Percentiles rank a stretch among this genome's conserved stretches.
phyloP scores from a whole-genome alignment of 169 alveolate genomes.

The Plasmodium berghei region DNA sequence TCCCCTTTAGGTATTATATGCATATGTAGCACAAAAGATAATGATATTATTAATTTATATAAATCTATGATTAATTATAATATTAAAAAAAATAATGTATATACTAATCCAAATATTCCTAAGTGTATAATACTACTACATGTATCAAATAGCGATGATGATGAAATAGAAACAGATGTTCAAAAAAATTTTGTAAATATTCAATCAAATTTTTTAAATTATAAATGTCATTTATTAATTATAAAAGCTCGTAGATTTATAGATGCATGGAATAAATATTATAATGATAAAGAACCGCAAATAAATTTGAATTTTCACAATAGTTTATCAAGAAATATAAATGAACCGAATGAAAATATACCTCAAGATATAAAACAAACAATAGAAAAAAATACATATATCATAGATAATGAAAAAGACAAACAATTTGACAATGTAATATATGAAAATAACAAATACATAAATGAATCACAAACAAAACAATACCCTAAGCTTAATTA shows the following conservation, averaged over 20 bases:
- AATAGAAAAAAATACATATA: no score
- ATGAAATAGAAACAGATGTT: slow-evolving; percentile 65
- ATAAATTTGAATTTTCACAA: not conserved
- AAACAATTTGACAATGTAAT: not conserved
- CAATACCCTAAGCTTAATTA: not conserved
- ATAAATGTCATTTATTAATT: slow-evolving; percentile 51
- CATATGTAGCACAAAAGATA: slow-evolving; percentile 52
- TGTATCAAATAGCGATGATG: slow-evolving; percentile 43
- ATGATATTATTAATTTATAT: slow-evolving; percentile 32
- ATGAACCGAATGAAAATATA: no score
- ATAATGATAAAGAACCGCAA: not conserved
- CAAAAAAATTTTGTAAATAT: slow-evolving; percentile 57
- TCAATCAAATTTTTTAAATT: slow-evolving; percentile 46
- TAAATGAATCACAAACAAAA: not conserved
- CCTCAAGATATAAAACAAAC: no score
- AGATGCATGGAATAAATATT: not conserved
- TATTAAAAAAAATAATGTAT: slow-evolving; percentile 6
- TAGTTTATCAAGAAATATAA: no score
- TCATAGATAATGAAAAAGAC: not conserved
- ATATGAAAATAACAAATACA: not conserved
- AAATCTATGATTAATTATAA: slow-evolving; percentile 39
- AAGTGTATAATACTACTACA: slow-evolving; percentile 51
- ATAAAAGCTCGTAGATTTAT: slow-evolving; percentile 61
- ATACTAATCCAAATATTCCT: slow-evolving; percentile 17
- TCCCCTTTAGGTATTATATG: slow-evolving; percentile 38